Percentiles rank a stretch among this genome's conserved stretches.
Conservation (phyloP, 2,329 filamentous ascomycete genomes). For the Aspergillus candidus region DNA sequence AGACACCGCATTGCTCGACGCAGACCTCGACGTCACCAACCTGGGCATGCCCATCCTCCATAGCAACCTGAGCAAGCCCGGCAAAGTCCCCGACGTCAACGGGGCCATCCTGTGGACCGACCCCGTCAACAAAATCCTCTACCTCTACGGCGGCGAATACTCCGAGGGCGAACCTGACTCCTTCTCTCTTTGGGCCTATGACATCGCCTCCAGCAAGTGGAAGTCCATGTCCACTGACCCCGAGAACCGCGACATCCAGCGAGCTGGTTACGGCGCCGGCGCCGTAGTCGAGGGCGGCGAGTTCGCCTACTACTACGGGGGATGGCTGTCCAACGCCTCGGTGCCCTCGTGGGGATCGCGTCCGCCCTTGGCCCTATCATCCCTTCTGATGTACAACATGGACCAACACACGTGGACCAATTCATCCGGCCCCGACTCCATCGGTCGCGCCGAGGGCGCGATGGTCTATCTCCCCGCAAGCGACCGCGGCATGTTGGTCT, state of each 20-base stretch:
- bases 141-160: slow-evolving; percentile 6
- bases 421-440: slow-evolving; percentile 3
- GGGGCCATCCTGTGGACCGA: slow-evolving; percentile 6
- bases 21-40: slow-evolving; percentile 5
- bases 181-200: slow-evolving; percentile 1
- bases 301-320: slow-evolving; percentile 3
- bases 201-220: slow-evolving; percentile 1
- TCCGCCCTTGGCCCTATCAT: not conserved
- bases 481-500: slow-evolving; percentile 6
- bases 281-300: not conserved
- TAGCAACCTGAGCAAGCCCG: slow-evolving; percentile 3
- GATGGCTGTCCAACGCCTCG: slow-evolving; percentile 1
- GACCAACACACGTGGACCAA: slow-evolving; percentile 4
- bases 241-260: not conserved
- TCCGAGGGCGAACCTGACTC: not conserved
- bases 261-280: slow-evolving; percentile 1
- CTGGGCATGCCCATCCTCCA: slow-evolving; percentile 3
- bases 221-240: not conserved
- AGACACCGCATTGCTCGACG: slow-evolving; percentile 3
- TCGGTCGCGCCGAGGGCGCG: slow-evolving; percentile 3
- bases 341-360: not conserved
- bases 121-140: slow-evolving; percentile 5
- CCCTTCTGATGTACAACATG: slow-evolving; percentile 3
- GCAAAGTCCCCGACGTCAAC: not conserved
- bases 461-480: slow-evolving; percentile 6